Percentiles rank a stretch among this genome's conserved stretches.
These are phyloP conservation scores for Ramalina intermedia DNA, from an alignment of 495 filamentous ascomycete species.

Conservation along the genomic window DNA sequence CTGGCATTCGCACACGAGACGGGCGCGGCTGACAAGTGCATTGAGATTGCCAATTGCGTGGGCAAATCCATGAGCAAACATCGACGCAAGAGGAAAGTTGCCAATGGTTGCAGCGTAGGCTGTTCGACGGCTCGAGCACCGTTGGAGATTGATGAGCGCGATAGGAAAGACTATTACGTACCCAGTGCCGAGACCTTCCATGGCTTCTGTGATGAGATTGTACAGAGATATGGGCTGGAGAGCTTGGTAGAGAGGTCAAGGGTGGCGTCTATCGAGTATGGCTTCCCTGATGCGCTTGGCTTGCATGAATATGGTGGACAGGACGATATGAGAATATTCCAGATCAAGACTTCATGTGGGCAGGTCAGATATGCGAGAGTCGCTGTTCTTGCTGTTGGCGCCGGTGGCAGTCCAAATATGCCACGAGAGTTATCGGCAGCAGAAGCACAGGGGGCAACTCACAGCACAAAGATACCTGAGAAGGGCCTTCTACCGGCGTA, in stretches of 20 bases:
- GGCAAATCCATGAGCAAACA: constrained; percentile 52
- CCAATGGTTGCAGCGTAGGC: neutral
- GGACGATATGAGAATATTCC: constrained; percentile 31
- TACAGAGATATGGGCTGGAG: constrained; percentile 36
- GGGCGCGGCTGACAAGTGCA: constrained; percentile 34
- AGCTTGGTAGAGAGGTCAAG: constrained; percentile 32
- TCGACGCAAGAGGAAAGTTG: constrained; percentile 40
- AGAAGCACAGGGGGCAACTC: constrained; percentile 33
- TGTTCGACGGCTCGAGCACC: neutral
- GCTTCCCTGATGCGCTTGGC: constrained; percentile 12
- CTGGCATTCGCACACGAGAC: constrained; percentile 41
- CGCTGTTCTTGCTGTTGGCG: constrained; percentile 43
- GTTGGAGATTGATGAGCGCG: constrained; percentile 44
- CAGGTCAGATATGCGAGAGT: constrained; percentile 30
- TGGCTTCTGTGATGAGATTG: constrained; percentile 40
- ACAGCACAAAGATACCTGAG: constrained; percentile 37
- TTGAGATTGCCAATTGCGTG: constrained; percentile 44
- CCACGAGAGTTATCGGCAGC: constrained; percentile 27
- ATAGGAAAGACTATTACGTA: constrained; percentile 51
- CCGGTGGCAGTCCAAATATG: constrained; percentile 37
- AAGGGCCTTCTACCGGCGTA: constrained; percentile 28
- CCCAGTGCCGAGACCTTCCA: constrained; percentile 41
- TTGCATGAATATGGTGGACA: neutral
- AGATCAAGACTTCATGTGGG: constrained; percentile 31
- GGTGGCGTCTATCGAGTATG: constrained; percentile 38